phyloP scores from a whole-genome alignment of 2,329 filamentous ascomycete genomes.

The Dothideomycetes sp. region DNA sequence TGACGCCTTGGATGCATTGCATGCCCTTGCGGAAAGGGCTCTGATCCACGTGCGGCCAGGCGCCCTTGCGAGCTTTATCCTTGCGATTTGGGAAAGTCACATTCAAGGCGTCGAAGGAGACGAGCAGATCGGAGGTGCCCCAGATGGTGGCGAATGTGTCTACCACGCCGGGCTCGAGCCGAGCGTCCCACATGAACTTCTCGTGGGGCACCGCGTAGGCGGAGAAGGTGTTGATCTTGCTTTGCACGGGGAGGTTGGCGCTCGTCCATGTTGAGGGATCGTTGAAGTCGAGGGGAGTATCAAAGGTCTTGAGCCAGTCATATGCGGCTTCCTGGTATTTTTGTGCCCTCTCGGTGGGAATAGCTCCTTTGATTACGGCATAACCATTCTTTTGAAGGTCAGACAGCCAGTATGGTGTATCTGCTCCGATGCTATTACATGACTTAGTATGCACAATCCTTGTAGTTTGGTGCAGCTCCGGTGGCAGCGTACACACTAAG shows the following conservation, averaged over 20 bases:
- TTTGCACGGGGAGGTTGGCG: constrained; percentile 26
- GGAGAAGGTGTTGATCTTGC: constrained; percentile 20
- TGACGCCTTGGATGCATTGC: constrained; percentile 40
- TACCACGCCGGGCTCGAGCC: constrained; percentile 28
- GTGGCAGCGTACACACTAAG: too few species aligned
- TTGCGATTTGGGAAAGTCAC: constrained; percentile 25
- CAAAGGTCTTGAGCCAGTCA: constrained; percentile 22
- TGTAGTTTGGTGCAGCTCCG: too few species aligned
- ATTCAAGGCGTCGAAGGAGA: constrained; percentile 29
- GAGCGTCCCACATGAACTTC: constrained; percentile 29
- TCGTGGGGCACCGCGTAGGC: constrained; percentile 27
- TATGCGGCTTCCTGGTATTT: constrained; percentile 21
- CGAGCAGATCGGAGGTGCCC: constrained; percentile 25
- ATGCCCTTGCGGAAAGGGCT: constrained; percentile 35
- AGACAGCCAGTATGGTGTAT: too few species aligned
- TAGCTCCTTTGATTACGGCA: constrained; percentile 35
- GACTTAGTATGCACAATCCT: too few species aligned
- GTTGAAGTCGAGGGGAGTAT: constrained; percentile 14
- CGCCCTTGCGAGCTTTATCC: constrained; percentile 14
- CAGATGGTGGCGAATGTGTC: constrained; percentile 25
- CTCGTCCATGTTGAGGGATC: constrained; percentile 24
- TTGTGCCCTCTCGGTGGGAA: constrained; percentile 29
- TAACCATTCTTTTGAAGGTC: constrained; percentile 26
- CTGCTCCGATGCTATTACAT: too few species aligned
- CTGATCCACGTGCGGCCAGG: constrained; percentile 30